A percentile compares a stretch with the other conserved stretches of the same genome.
Evolutionary conservation across 345 rosid species (phyloP).

Genomic region (Syzygium grande): DNA sequence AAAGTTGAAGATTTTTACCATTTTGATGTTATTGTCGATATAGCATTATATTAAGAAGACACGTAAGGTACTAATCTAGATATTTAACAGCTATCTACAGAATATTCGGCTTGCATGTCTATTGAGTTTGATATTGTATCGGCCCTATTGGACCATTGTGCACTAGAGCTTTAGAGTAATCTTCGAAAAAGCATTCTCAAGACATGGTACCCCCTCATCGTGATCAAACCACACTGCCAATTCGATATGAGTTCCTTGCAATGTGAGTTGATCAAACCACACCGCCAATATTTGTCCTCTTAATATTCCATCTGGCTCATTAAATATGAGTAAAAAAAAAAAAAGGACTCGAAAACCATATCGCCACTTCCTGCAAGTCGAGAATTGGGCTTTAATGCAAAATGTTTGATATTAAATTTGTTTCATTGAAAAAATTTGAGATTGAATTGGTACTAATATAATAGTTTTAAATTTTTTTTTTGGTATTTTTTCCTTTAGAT

Average conservation of each 20-base stretch:
- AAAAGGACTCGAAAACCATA: no score
- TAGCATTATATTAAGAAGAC: background rate
- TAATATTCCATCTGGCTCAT: no score
- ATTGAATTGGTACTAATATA: no score
- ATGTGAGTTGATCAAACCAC: no score
- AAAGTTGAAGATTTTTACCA: background rate
- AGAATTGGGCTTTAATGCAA: no score
- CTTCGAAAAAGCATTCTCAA: background rate
- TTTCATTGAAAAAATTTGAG: no score
- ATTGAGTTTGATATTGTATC: background rate
- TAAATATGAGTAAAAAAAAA: no score
- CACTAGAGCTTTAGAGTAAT: background rate
- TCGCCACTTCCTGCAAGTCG: no score
- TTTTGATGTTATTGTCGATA: background rate
- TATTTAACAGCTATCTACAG: background rate
- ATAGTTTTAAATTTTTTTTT: no score
- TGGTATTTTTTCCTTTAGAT: background rate
- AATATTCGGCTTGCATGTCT: background rate
- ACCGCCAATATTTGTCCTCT: no score
- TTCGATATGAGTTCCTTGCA: no score
- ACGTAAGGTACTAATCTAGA: background rate
- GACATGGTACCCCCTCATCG: background rate
- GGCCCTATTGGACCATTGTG: background rate
- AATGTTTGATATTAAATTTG: no score
- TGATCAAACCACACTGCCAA: background rate